Percentiles rank a stretch among this genome's conserved stretches.
Evolutionary conservation across 1,284 basidiomycete genomes (phyloP).

Genomic region (Ceratobasidium sp.): DNA sequence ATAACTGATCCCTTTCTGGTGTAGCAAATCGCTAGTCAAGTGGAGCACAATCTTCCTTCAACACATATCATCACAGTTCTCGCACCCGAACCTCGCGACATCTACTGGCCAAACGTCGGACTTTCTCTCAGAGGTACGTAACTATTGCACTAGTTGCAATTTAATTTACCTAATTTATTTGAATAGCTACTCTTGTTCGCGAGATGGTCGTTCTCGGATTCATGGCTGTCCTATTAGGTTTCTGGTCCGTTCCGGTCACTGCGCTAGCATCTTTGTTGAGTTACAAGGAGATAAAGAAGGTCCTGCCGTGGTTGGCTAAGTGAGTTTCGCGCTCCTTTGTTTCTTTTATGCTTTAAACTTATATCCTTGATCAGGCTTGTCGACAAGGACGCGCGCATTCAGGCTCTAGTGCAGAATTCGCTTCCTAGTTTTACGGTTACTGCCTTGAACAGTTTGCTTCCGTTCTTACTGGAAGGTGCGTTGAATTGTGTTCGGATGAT

Average conservation of each 20-base stretch:
- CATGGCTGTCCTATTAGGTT: conserved; percentile 80
- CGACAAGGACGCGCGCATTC: conserved; percentile 81
- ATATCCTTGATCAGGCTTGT: conserved; percentile 64
- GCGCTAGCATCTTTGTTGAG: conserved; percentile 88
- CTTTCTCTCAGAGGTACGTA: conserved; percentile 65
- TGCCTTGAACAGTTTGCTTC: conserved; percentile 88
- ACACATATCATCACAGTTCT: conserved; percentile 75
- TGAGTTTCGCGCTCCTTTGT: neutral
- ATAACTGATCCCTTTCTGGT: neutral
- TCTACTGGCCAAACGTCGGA: conserved; percentile 92
- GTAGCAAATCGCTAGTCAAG: conserved; percentile 92
- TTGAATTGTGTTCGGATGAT: neutral
- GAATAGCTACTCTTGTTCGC: conserved; percentile 64
- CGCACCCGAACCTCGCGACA: conserved; percentile 95
- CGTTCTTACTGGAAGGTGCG: conserved; percentile 89
- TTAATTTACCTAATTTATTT: neutral
- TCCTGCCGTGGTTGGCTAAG: conserved; percentile 83
- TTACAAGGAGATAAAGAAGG: conserved; percentile 92
- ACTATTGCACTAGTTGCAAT: neutral
- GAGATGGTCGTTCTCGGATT: conserved; percentile 76
- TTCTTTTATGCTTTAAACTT: conserved; percentile 49
- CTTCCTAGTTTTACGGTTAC: conserved; percentile 92
- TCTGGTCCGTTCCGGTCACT: conserved; percentile 90
- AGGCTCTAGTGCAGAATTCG: conserved; percentile 93
- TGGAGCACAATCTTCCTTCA: conserved; percentile 78